Conservation (phyloP, 1,284 basidiomycete genomes). For the Hemileia vastatrix region DNA sequence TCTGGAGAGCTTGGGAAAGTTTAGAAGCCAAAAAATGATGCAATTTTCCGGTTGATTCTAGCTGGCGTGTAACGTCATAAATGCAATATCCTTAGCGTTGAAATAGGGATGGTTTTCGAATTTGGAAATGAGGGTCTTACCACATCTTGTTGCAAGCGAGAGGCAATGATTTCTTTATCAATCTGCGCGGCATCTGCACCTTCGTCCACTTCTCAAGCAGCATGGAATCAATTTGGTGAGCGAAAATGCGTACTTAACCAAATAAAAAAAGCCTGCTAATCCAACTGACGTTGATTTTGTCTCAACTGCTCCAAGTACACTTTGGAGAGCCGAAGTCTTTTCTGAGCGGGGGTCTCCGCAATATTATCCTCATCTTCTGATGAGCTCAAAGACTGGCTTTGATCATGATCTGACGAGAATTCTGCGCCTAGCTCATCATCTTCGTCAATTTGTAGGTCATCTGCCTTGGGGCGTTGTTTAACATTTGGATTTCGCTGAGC, state of each 20-base stretch:
- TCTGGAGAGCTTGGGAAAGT: slow-evolving; percentile 25
- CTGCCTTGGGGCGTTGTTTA: too few species aligned
- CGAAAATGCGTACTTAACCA: neutral
- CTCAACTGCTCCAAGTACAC: slow-evolving; percentile 80
- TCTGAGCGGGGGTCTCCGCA: slow-evolving; percentile 77
- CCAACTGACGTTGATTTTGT: slow-evolving; percentile 58
- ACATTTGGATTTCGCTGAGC: too few species aligned
- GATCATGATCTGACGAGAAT: too few species aligned
- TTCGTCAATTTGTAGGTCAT: too few species aligned
- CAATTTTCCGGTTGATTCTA: slow-evolving; percentile 44
- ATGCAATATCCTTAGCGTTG: neutral
- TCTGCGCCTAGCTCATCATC: too few species aligned
- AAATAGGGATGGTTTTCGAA: neutral
- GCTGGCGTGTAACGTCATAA: slow-evolving; percentile 31
- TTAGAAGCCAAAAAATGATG: slow-evolving; percentile 35
- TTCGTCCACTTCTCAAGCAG: slow-evolving; percentile 5
- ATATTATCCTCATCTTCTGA: slow-evolving; percentile 13
- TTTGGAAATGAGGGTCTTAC: neutral
- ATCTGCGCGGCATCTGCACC: slow-evolving; percentile 18
- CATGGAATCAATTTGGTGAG: neutral
- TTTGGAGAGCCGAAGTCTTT: slow-evolving; percentile 78
- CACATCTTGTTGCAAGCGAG: slow-evolving; percentile 15
- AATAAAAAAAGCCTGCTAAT: neutral
- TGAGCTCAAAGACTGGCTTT: too few species aligned
- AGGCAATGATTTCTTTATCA: slow-evolving; percentile 19